These are phyloP conservation scores for Rhodotorula paludigena DNA, from an alignment of 768 basidiomycete genomes.

Conservation along the genomic window DNA sequence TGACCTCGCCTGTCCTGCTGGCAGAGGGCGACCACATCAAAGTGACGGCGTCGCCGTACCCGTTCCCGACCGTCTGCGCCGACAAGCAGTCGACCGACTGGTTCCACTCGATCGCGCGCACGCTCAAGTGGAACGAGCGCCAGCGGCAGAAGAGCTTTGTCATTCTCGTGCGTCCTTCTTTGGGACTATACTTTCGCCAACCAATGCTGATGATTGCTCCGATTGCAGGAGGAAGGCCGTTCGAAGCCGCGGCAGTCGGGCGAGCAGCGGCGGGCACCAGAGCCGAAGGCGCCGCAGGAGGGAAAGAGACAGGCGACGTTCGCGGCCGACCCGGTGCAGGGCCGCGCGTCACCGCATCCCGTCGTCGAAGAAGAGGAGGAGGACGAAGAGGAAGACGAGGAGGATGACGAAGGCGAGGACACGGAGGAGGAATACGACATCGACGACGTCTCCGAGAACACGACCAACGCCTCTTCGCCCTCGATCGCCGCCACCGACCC, in stretches of 20 bases:
- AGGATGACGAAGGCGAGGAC: slow-evolving; percentile 52
- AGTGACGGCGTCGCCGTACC: slow-evolving; percentile 91
- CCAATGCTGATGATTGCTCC: too few species aligned
- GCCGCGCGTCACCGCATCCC: not conserved
- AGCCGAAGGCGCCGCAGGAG: slow-evolving; percentile 1
- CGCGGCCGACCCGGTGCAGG: not conserved
- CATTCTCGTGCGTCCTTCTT: slow-evolving; percentile 59
- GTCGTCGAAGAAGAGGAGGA: slow-evolving; percentile 26
- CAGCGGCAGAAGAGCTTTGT: slow-evolving; percentile 98
- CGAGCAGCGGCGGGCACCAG: not conserved
- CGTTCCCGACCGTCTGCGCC: slow-evolving; percentile 96
- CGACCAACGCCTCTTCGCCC: slow-evolving; percentile 28
- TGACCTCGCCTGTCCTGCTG: not conserved
- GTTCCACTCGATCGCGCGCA: slow-evolving; percentile 95
- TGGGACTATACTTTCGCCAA: not conserved
- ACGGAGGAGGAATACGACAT: slow-evolving; percentile 64
- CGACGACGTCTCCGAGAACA: slow-evolving; percentile 68
- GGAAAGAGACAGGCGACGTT: slow-evolving; percentile 14
- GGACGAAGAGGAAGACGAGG: slow-evolving; percentile 47
- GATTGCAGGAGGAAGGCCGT: slow-evolving; percentile 28
- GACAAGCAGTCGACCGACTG: slow-evolving; percentile 97
- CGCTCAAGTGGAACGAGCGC: slow-evolving; percentile 97
- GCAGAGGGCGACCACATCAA: slow-evolving; percentile 99
- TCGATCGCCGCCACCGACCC: slow-evolving; percentile 9
- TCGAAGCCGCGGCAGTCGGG: slow-evolving; percentile 19